Base-by-base conservation (phyloP, 163 green algal genomes). In the Trebouxiophyceae sp. region DNA sequence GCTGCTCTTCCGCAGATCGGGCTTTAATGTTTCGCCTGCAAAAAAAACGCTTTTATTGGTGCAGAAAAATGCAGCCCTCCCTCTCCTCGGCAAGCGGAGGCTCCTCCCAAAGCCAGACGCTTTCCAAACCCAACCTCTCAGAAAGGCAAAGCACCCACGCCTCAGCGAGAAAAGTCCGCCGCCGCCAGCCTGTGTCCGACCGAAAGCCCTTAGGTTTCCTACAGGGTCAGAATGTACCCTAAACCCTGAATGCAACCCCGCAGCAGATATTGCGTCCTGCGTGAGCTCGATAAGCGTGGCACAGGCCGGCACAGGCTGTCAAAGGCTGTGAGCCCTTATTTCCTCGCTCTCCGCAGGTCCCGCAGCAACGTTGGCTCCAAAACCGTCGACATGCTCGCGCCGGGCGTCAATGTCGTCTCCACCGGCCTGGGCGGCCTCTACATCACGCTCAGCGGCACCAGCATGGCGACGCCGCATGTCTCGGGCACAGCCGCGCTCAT, bases 401-500 rank as follows among this genome's bases (percentile, higher is more conserved):
- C 86, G 26, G 86, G 85, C 1, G 78, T 81, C 6, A 46, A 24
- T 33, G 75, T 92, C 22, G 62, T 80, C 3, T 78, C 65, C 61
- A 81, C 77, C 4, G 71, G 47, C 1, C 30, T 70, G 44, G 70
- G 75, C 50, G 73, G 69, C 5, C 57, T 32, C 0, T 93, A 88
- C 60, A 59, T 67, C 26, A 62, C 63, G 34, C 63, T 81, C 46
- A 74, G 71, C 4, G 82, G 82, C 47, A 89, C 82, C 24, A 83
- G 71, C 22, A 85, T 86, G 76, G 78, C 82, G 12, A 81, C 81
- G 28, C 82, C 82, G 12, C 75, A 85, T 65, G 81, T 88, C 3
- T 20, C 80, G 7, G 82, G 67, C 8, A 76, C 70, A 20, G 73
- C 68, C 7, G 80, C 80, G 2, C 57, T 87, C 2, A 33, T 78